Conservation (phyloP, 2,329 filamentous ascomycete species). For the Talaromyces pinophilus region DNA sequence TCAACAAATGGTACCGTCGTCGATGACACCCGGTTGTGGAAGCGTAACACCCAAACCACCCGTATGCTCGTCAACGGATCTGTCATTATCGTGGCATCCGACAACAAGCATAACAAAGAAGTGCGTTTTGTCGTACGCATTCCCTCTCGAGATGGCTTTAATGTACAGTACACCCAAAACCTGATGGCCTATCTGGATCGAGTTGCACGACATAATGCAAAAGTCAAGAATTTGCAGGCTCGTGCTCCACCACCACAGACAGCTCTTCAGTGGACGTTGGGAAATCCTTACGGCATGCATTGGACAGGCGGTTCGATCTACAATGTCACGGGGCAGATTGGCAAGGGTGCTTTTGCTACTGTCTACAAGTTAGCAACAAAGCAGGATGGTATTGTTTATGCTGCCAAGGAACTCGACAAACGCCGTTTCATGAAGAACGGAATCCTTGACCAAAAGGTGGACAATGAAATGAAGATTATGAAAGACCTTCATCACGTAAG, state of each 20-base stretch:
- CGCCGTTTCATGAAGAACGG: conserved; percentile 91
- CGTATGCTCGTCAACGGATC: conserved; percentile 72
- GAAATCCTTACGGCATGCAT: conserved; percentile 64
- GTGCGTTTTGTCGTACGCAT: conserved; percentile 84
- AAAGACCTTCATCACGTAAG: conserved; percentile 77
- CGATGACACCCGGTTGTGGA: conserved; percentile 68
- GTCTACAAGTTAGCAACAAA: conserved; percentile 90
- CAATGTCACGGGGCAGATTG: conserved; percentile 77
- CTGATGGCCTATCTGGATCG: conserved; percentile 65
- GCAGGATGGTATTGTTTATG: conserved; percentile 77
- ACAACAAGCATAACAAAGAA: conserved; percentile 56
- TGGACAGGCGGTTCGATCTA: conserved; percentile 82
- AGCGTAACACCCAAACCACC: conserved; percentile 49
- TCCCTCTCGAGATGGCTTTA: conserved; percentile 71
- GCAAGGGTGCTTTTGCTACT: conserved; percentile 91
- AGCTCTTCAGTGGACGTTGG: conserved; percentile 37
- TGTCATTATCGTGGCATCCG: conserved; percentile 67
- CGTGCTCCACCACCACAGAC: conserved; percentile 31
- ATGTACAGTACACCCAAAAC: conserved; percentile 67
- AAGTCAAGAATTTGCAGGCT: conserved; percentile 27
- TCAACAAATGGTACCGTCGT: conserved; percentile 96
- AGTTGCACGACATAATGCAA: conserved; percentile 31
- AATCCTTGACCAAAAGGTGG: conserved; percentile 82
- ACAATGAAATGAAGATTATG: conserved; percentile 98
- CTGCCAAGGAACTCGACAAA: conserved; percentile 94